These are phyloP conservation scores for Monosporozyma aerobia DNA, from an alignment of 805 yeast genomes.

Conservation along the genomic window DNA sequence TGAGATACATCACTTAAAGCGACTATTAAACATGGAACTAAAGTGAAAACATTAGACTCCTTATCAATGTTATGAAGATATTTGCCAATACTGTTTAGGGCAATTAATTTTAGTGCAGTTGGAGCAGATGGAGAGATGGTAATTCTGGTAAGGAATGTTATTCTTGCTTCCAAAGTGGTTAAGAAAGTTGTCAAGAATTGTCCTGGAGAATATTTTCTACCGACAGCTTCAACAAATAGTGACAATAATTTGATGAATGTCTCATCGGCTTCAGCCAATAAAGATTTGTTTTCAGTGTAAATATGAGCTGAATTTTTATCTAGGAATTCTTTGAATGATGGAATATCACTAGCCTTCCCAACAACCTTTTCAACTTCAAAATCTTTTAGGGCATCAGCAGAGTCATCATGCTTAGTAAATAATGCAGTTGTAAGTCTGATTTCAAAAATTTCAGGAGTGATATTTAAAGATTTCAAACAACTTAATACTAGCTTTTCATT, in stretches of 20 bases:
- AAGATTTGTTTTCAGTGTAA: constrained; percentile 26
- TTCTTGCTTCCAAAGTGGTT: constrained; percentile 33
- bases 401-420: constrained; percentile 18
- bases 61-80: constrained; percentile 29
- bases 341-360: constrained; percentile 15
- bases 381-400: constrained; percentile 27
- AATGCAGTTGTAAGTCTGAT: constrained; percentile 62
- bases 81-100: constrained; percentile 36
- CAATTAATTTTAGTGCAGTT: constrained; percentile 41
- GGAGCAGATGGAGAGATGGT: constrained; percentile 53
- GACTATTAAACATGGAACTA: constrained; percentile 50
- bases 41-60: constrained; percentile 38
- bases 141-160: constrained; percentile 54
- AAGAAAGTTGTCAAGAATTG: constrained; percentile 32
- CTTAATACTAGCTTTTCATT: constrained; percentile 34
- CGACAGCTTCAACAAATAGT: constrained; percentile 38
- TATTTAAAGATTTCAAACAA: constrained; percentile 30
- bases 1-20: constrained; percentile 45
- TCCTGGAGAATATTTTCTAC: constrained; percentile 26
- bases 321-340: constrained; percentile 26
- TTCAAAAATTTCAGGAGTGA: constrained; percentile 43
- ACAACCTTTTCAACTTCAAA: constrained; percentile 20
- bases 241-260: constrained; percentile 37
- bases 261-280: constrained; percentile 24
- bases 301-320: constrained; percentile 23